phyloP scores from a whole-genome alignment of 768 basidiomycete species.

The Lanmaoa pseudosensibilis region DNA sequence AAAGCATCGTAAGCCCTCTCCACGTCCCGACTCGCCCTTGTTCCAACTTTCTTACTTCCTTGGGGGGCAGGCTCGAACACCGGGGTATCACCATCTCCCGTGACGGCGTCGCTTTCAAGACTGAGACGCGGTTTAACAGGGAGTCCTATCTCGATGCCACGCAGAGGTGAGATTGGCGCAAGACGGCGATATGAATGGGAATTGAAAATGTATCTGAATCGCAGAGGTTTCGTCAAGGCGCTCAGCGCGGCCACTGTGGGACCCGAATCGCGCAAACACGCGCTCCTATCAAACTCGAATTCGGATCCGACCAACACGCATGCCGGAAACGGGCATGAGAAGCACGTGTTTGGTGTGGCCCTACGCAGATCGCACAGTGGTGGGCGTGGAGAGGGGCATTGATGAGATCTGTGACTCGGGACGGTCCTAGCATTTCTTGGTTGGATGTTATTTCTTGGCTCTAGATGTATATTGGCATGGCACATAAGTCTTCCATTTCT shows the following conservation, averaged over 20 bases:
- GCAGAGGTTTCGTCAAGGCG: constrained; percentile 53
- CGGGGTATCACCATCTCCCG: constrained; percentile 57
- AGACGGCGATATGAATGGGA: neutral
- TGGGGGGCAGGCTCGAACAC: constrained; percentile 38
- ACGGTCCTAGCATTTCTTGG: neutral
- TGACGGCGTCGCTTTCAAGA: constrained; percentile 67
- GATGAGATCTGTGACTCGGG: neutral
- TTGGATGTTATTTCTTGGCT: neutral
- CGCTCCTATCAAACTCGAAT: constrained; percentile 6
- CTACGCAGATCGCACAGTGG: constrained; percentile 7
- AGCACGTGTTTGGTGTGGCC: constrained; percentile 1
- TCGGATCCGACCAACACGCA: neutral
- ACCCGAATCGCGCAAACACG: constrained; percentile 6
- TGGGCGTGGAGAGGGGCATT: neutral
- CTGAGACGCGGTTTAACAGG: constrained; percentile 54
- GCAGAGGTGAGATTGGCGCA: constrained; percentile 48
- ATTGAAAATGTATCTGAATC: too few species aligned
- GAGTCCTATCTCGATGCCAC: constrained; percentile 73
- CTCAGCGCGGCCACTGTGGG: constrained; percentile 46
- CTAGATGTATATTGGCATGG: neutral
- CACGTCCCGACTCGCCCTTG: too few species aligned
- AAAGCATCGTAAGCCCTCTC: constrained; percentile 47
- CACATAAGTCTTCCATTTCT: neutral
- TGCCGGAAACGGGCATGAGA: neutral
- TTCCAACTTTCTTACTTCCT: too few species aligned